phyloP scores from a whole-genome alignment of 805 yeast species.

The Suhomyces tanzawaensis region DNA sequence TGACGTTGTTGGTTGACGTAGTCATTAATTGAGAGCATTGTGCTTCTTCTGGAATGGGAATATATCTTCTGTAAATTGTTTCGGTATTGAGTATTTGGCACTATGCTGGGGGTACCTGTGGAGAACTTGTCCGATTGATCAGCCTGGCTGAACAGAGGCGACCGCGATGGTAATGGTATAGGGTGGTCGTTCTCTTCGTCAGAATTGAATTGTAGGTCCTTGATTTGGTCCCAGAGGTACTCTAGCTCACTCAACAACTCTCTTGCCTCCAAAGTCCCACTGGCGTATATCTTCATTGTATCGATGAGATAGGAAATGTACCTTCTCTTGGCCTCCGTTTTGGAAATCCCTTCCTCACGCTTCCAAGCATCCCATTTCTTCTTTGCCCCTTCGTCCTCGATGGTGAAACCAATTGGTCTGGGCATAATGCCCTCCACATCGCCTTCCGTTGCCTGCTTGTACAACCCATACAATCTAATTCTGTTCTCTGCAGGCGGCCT shows the following conservation, averaged over 20 bases:
- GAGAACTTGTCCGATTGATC: constrained; percentile 35
- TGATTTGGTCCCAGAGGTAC: constrained; percentile 70
- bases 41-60: constrained; percentile 41
- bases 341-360: constrained; percentile 61
- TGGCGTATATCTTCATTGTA: constrained; percentile 69
- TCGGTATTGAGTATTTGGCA: constrained; percentile 28
- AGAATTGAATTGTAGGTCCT: constrained; percentile 38
- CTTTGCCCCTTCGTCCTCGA: constrained; percentile 65
- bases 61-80: constrained; percentile 41
- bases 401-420: constrained; percentile 57
- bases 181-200: constrained; percentile 30
- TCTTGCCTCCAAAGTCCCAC: constrained; percentile 63
- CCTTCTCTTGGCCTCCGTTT: constrained; percentile 68
- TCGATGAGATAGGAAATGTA: constrained; percentile 69
- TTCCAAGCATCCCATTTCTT: constrained; percentile 89
- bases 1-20: constrained; percentile 34
- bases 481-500: constrained; percentile 74
- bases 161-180: constrained; percentile 28
- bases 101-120: constrained; percentile 30
- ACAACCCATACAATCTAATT: constrained; percentile 71
- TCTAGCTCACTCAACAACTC: constrained; percentile 68
- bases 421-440: constrained; percentile 68
- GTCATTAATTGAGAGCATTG: constrained; percentile 35
- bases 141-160: constrained; percentile 34
- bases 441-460: constrained; percentile 89